Percentiles rank a stretch among this genome's conserved stretches.
Conservation (phyloP, 208 protist species). For the Acanthamoeba healyi region DNA sequence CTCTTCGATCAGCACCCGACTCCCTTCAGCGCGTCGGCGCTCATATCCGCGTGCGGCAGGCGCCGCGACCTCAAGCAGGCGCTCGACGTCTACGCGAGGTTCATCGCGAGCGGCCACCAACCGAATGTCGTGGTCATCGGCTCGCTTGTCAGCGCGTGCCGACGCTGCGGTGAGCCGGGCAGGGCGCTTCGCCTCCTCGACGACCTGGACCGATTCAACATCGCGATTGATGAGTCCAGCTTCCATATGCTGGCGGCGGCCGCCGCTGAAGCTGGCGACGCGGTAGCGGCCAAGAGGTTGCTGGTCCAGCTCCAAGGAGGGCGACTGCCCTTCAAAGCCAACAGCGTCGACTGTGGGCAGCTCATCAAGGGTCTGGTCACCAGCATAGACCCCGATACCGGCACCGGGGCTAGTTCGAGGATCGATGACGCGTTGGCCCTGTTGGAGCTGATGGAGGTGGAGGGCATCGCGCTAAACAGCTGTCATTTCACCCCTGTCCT, state of each 20-base stretch:
- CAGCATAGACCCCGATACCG: neutral
- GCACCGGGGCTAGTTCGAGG: neutral
- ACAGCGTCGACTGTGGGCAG: conserved; percentile 26
- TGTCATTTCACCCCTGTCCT: neutral
- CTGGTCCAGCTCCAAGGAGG: neutral
- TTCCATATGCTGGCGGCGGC: conserved; percentile 59
- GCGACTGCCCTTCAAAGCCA: neutral
- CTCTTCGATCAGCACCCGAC: conserved; percentile 22
- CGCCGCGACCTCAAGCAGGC: conserved; percentile 27
- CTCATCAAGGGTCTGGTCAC: conserved; percentile 22
- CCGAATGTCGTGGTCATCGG: neutral
- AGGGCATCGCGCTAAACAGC: neutral
- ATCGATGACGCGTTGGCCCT: neutral
- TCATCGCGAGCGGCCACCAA: neutral
- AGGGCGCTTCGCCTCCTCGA: conserved; percentile 43
- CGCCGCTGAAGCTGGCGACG: conserved; percentile 26
- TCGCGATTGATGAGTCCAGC: neutral
- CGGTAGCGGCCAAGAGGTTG: conserved; percentile 34
- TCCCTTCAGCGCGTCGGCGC: conserved; percentile 35
- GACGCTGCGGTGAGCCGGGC: conserved; percentile 26
- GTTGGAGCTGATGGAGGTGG: conserved; percentile 28
- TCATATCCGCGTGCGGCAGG: conserved; percentile 23
- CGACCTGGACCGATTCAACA: conserved; percentile 39
- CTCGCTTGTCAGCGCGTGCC: conserved; percentile 3
- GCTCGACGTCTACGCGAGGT: neutral